phyloP scores from a whole-genome alignment of 306 rosid species.

The Vigna reflexopilosa region DNA sequence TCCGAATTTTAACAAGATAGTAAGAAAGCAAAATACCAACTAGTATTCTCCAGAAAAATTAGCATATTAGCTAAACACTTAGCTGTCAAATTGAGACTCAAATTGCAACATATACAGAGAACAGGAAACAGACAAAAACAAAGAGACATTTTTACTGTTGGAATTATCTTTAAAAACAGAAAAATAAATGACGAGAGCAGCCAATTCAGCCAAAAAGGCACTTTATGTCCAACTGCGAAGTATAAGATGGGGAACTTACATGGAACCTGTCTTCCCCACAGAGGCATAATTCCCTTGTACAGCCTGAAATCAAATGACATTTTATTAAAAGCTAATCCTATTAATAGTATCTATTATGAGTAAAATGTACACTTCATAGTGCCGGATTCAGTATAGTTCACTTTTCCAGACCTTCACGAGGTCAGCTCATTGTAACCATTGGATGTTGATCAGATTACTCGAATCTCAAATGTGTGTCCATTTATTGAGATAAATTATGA shows the following conservation, averaged over 20 bases:
- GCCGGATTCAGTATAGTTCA: neutral
- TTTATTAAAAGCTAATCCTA: constrained; percentile 37
- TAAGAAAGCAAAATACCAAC: constrained; percentile 4
- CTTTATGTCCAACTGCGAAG: constrained; percentile 6
- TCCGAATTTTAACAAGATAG: neutral
- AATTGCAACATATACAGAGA: neutral
- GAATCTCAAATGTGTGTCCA: neutral
- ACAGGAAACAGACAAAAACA: neutral
- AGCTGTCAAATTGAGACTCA: neutral
- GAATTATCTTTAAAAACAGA: neutral
- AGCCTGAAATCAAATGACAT: constrained; percentile 59
- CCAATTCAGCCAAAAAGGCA: neutral
- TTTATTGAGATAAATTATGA: neutral
- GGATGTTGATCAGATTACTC: neutral
- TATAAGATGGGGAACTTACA: constrained; percentile 61
- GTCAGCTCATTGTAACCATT: neutral
- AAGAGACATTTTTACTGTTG: neutral
- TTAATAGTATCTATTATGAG: neutral
- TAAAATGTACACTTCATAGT: neutral
- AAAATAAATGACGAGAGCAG: neutral
- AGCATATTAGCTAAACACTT: neutral
- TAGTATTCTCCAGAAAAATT: neutral
- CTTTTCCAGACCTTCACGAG: neutral
- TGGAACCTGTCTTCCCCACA: constrained; percentile 99
- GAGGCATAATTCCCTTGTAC: constrained; percentile 90